Evolutionary conservation across 805 yeast species (phyloP), one percentile per base, ranked within the genome.

Genomic region (Priceomyces castillae): DNA sequence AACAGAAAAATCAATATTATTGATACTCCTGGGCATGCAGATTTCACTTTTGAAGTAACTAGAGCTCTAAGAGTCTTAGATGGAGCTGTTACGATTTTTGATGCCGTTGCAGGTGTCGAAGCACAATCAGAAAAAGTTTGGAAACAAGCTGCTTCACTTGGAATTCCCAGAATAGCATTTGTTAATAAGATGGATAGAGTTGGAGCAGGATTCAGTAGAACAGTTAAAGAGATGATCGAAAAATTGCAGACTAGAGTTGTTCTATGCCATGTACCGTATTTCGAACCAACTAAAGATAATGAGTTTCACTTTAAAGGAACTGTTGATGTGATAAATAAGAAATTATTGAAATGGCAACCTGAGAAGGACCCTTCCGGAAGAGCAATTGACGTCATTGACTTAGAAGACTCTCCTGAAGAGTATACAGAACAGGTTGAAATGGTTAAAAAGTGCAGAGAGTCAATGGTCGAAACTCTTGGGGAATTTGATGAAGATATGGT

Each of bases 21-120:
- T 18, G 99, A 94, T 61, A 94, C 99, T 0, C 99, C 99, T 0
- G 99, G 99, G 0, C 99, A 94, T 64, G 97, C 96, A 0, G 99
- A 94, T 65, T 94, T 94, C 62, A 86, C 95, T 0, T 94, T 90
- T 61, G 99, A 94, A 64, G 99, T 94, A 3, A 86, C 81, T 1
- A 69, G 97, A 43, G 84, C 98, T 0, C 73, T 94, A 44, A 76
- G 97, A 48, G 97, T 94, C 1, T 68, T 94, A 7, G 99, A 94
- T 66, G 97, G 98, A 3, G 95, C 92, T 1, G 95, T 94, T 6
- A 85, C 96, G 0, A 86, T 94, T 7, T 65, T 94, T 41, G 99
- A 94, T 67, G 96, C 87, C 1, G 98, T 92, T 7, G 97, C 97
- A 2, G 99, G 99, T 10, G 99, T 94, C 1, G 99, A 94, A 61